Base-by-base conservation (phyloP, 176 grass and related monocot species). In the Phragmites australis region DNA sequence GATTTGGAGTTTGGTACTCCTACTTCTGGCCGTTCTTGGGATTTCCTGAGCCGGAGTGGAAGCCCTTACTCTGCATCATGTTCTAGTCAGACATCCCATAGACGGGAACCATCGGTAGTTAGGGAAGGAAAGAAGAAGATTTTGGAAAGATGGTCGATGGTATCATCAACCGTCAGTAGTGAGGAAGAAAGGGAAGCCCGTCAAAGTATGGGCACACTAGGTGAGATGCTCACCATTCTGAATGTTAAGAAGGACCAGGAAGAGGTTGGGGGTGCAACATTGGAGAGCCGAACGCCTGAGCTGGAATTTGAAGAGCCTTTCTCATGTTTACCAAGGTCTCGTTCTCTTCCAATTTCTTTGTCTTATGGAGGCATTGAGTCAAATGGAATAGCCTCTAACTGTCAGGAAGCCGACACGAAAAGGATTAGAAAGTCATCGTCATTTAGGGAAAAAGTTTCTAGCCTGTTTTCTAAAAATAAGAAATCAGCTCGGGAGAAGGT, bases 91-190 rank as follows among this genome's bases (percentile, higher is more conserved):
- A 56, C 84, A 70, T 87, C 91, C 62, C 77, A 79, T 30, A 83
- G 72, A 4, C 59, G 68, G 16, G 96, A 93, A 72, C 89, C 92
- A 0, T 91, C 88, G 7, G 90, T 99, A 46, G 79, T 91, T 45
- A 86, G 76, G 75, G 92, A 99, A 80, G 96, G 92, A 7, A 99
- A 91, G 80, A 99, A 91, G 42, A 73, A 87, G 30, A 93, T 99
- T 48, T 85, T 89, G 50, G 96, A 95, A 61, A 95, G 96, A 72
- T 99, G 79, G 92, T 86, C 93, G 54, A 82, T 89, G 74, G 88
- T 94, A 44, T 83, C 92, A 54, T 90, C 84, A 27, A 87, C 34
- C 72, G 85, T 75, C 12, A 53, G 66, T 68, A 56, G 70, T 3
- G 85, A 91, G 73, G 86, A 93, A 75, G 77, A 91, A 88, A 91